These are phyloP conservation scores for Lolium multiflorum DNA, from an alignment of 176 grass and related monocot species.

Conservation along the genomic window DNA sequence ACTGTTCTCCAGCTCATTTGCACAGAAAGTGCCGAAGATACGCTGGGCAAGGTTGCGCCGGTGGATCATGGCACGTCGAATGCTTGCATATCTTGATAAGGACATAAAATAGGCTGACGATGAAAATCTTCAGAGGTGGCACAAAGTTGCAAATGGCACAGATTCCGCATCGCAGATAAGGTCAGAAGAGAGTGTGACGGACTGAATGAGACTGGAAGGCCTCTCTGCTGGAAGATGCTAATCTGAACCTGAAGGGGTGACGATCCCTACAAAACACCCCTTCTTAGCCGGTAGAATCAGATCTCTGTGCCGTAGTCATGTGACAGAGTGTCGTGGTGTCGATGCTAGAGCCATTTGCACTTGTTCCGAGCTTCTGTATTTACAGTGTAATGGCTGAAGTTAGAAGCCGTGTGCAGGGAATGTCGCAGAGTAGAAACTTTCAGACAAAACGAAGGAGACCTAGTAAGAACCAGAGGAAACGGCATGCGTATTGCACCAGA, in stretches of 20 bases:
- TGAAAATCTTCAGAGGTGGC: background rate
- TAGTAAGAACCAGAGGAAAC: background rate
- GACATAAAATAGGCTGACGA: constrained; percentile 35
- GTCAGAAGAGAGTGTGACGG: constrained; percentile 28
- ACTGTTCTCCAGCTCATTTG: constrained; percentile 36
- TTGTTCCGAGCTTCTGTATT: constrained; percentile 12
- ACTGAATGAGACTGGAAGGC: constrained; percentile 22
- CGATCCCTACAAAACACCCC: background rate
- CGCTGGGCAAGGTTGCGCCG: background rate
- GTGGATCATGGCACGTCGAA: background rate
- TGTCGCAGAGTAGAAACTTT: constrained; percentile 5
- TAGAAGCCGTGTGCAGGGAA: constrained; percentile 2
- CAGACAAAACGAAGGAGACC: background rate
- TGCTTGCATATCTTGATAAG: constrained; percentile 33
- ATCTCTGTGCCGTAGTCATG: constrained; percentile 27
- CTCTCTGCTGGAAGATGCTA: constrained; percentile 47
- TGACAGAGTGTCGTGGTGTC: constrained; percentile 27
- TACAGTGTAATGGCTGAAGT: background rate
- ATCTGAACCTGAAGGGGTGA: constrained; percentile 29
- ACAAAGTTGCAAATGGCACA: constrained; percentile 15
- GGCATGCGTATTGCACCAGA: background rate
- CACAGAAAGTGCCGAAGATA: constrained; percentile 30
- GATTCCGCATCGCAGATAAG: constrained; percentile 27
- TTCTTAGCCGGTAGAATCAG: constrained; percentile 38
- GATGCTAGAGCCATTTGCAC: constrained; percentile 22